Conservation (phyloP, 2,329 filamentous ascomycete species). For the Zasmidium citrigriseum region DNA sequence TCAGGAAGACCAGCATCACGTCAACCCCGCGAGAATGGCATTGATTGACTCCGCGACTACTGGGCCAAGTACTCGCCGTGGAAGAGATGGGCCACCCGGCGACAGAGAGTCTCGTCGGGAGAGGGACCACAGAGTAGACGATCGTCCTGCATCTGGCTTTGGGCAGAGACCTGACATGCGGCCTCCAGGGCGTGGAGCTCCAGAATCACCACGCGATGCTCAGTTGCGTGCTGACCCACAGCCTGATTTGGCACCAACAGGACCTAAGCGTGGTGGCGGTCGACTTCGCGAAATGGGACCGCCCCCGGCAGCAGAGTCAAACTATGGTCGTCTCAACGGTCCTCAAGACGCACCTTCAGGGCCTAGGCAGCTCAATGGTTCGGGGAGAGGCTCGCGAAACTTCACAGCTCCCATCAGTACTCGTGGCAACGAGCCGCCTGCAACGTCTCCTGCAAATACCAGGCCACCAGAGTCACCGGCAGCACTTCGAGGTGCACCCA, state of each 20-base stretch:
- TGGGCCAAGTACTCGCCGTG: slow-evolving; percentile 9
- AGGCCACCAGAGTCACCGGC: slow-evolving; percentile 26
- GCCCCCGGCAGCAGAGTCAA: slow-evolving; percentile 43
- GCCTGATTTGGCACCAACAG: slow-evolving; percentile 51
- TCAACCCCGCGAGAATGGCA: slow-evolving; percentile 48
- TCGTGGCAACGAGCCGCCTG: slow-evolving; percentile 18
- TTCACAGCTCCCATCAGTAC: slow-evolving; percentile 33
- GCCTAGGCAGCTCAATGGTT: slow-evolving; percentile 48
- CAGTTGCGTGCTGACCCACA: slow-evolving; percentile 26
- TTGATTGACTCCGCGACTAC: slow-evolving; percentile 36
- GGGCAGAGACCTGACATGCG: slow-evolving; percentile 22
- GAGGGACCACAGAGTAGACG: slow-evolving; percentile 24
- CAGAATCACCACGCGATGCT: slow-evolving; percentile 26
- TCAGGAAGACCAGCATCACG: slow-evolving; percentile 17
- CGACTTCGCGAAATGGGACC: slow-evolving; percentile 45
- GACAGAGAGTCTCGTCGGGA: slow-evolving; percentile 17
- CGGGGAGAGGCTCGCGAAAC: slow-evolving; percentile 42
- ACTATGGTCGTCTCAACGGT: slow-evolving; percentile 51
- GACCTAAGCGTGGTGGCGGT: slow-evolving; percentile 56
- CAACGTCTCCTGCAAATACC: slow-evolving; percentile 27
- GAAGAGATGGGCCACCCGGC: slow-evolving; percentile 11
- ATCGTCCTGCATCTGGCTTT: slow-evolving; percentile 24
- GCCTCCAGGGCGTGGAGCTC: slow-evolving; percentile 31
- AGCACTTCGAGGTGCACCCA: slow-evolving; percentile 15
- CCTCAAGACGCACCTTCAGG: slow-evolving; percentile 57